Conservation (phyloP, 2,329 filamentous ascomycete genomes). For the Trichoderma koningiopsis region DNA sequence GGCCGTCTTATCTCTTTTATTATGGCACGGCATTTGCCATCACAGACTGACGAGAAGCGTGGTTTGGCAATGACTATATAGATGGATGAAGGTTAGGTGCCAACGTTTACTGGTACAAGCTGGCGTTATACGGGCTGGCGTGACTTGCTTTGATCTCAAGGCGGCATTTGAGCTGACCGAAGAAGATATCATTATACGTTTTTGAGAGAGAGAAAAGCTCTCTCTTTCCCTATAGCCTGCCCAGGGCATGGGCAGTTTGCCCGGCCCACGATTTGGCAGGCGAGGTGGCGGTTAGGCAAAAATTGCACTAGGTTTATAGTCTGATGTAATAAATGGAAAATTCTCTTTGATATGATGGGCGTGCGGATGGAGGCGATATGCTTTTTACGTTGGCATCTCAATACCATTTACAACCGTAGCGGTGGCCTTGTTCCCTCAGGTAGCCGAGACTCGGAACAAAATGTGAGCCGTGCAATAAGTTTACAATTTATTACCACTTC, state of each 20-base stretch:
- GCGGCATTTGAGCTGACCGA: background rate
- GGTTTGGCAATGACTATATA: conserved; percentile 9
- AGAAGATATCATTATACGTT: background rate
- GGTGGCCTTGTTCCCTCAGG: background rate
- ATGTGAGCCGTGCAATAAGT: background rate
- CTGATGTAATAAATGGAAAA: background rate
- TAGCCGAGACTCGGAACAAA: too few relatives aligned
- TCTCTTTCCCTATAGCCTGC: background rate
- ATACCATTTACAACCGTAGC: background rate
- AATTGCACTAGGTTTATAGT: background rate
- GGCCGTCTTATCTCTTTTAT: background rate
- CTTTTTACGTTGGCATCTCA: background rate
- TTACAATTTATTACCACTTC: background rate
- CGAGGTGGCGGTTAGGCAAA: background rate
- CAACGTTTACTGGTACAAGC: conserved; percentile 35
- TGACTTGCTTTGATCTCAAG: background rate
- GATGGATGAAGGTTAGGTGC: conserved; percentile 26
- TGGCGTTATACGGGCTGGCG: conserved; percentile 36
- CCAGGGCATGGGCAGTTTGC: background rate
- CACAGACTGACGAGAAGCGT: background rate
- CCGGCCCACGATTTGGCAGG: background rate
- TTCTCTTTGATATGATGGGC: background rate
- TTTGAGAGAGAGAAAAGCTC: background rate
- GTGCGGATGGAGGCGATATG: background rate
- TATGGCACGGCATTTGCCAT: background rate